Conservation (phyloP, 345 rosid species). For the Murraya koenigii region DNA sequence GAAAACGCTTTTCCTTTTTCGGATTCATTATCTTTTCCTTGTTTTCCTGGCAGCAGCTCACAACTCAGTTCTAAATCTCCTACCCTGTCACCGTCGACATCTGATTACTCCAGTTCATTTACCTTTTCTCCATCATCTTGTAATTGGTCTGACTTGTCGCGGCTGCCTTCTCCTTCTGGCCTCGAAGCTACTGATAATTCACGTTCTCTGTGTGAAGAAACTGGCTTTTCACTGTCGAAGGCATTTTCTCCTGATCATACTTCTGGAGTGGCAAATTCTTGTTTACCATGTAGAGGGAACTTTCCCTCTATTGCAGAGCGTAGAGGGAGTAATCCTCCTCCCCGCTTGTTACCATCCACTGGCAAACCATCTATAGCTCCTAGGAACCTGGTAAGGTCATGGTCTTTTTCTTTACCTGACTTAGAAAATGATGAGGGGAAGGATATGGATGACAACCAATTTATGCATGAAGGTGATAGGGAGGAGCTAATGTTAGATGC, state of each 20-base stretch:
- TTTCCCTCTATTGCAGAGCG: constrained; percentile 61
- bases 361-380: constrained; percentile 33
- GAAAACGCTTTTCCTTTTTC: constrained; percentile 16
- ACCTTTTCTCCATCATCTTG: constrained; percentile 69
- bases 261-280: constrained; percentile 24
- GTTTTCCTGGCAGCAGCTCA: constrained; percentile 36
- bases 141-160: constrained; percentile 67
- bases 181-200: constrained; percentile 34
- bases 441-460: constrained; percentile 21
- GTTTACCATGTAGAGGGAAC: constrained; percentile 28
- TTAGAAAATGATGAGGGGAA: constrained; percentile 36
- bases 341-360: constrained; percentile 34
- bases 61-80: constrained; percentile 56
- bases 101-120: constrained; percentile 65
- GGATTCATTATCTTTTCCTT: constrained; percentile 35
- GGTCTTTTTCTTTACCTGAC: constrained; percentile 50
- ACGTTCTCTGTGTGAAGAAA: constrained; percentile 25
- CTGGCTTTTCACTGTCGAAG: constrained; percentile 25
- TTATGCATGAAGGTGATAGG: constrained; percentile 24
- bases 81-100: constrained; percentile 61
- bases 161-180: constrained; percentile 65
- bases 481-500: constrained; percentile 44
- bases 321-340: constrained; percentile 67
- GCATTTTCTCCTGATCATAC: constrained; percentile 21
- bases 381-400: constrained; percentile 36